These are phyloP conservation scores for Tricholoma flavovirens DNA, from an alignment of 768 basidiomycete genomes.

Conservation along the genomic window DNA sequence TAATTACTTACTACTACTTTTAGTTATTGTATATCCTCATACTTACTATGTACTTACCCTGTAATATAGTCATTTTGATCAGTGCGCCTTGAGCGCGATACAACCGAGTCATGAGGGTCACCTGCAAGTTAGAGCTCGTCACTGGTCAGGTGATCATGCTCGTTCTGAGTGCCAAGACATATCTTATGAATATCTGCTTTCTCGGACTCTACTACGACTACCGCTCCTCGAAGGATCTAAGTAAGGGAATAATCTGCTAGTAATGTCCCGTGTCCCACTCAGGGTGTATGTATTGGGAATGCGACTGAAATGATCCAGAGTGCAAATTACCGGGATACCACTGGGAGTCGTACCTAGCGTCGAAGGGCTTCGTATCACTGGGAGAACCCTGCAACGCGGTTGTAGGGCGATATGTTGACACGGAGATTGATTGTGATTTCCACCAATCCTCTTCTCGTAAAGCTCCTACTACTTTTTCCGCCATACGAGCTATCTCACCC, in stretches of 20 bases:
- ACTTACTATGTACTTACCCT: no score
- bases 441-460: constrained; percentile 25
- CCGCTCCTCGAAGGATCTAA: not conserved
- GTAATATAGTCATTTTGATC: no score
- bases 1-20: no score
- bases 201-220: not conserved
- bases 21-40: no score
- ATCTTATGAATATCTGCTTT: not conserved
- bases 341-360: not conserved
- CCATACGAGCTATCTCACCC: constrained; percentile 34
- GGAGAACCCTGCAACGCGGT: not conserved
- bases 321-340: not conserved
- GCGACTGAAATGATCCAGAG: not conserved
- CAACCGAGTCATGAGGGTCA: no score
- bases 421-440: constrained; percentile 9
- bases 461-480: constrained; percentile 31
- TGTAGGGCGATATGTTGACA: not conserved
- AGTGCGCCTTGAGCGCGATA: no score
- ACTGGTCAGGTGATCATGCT: no score
- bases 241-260: not conserved
- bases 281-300: not conserved
- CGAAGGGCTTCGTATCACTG: not conserved
- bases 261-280: not conserved
- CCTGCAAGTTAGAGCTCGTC: no score
- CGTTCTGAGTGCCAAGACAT: no score